Evolutionary conservation across 1,284 basidiomycete genomes (phyloP).

Genomic region (Kalmanozyma brasiliensis): DNA sequence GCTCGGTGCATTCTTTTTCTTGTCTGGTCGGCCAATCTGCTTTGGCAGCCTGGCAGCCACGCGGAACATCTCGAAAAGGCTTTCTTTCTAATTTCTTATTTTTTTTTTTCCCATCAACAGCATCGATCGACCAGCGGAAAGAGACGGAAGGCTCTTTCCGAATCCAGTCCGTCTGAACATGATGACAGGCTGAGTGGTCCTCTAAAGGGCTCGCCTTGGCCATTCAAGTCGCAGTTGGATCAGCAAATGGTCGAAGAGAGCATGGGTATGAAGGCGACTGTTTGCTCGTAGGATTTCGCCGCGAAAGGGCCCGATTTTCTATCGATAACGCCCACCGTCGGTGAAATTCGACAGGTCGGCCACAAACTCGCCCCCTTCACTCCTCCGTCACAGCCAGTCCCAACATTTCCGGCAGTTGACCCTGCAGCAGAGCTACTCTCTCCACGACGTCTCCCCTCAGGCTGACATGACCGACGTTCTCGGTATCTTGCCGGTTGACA

Average conservation of each 20-base stretch:
- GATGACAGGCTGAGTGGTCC: too few relatives aligned
- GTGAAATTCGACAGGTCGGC: slow-evolving; percentile 16
- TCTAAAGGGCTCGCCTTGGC: too few relatives aligned
- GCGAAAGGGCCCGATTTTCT: too few relatives aligned
- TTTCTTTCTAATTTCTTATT: neutral
- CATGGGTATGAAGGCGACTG: too few relatives aligned
- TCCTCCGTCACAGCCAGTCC: slow-evolving; percentile 25
- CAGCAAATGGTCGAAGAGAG: too few relatives aligned
- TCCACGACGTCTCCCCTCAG: too few relatives aligned
- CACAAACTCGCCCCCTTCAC: neutral
- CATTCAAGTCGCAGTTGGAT: too few relatives aligned
- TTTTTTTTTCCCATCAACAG: neutral
- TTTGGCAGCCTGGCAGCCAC: neutral
- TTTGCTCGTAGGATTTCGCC: too few relatives aligned
- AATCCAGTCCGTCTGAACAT: neutral
- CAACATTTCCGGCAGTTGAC: slow-evolving; percentile 24
- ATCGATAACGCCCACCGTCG: slow-evolving; percentile 25
- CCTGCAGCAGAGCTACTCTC: too few relatives aligned
- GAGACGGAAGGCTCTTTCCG: slow-evolving; percentile 11
- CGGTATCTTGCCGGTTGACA: too few relatives aligned
- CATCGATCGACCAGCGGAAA: slow-evolving; percentile 14
- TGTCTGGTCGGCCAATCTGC: neutral
- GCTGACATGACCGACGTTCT: too few relatives aligned
- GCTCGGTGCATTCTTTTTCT: neutral
- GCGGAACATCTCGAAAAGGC: too few relatives aligned